Percentiles rank a stretch among this genome's conserved stretches.
phyloP scores from a whole-genome alignment of 768 basidiomycete species.

The Clitopilus passeckerianus region DNA sequence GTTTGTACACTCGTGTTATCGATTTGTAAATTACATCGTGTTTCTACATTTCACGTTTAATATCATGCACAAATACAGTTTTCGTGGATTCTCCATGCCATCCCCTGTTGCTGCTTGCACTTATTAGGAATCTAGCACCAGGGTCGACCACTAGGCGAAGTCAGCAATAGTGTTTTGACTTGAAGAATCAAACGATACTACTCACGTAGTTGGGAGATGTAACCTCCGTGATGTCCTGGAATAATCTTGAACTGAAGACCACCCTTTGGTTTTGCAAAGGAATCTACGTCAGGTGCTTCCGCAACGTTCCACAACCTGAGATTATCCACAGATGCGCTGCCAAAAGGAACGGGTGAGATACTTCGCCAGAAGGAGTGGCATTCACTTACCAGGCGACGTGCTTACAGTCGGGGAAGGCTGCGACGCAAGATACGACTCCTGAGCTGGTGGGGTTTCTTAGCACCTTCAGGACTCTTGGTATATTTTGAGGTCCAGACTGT shows the following conservation, averaged over 20 bases:
- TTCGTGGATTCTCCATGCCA: slow-evolving; percentile 91
- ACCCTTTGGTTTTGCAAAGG: slow-evolving; percentile 53
- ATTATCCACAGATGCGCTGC: slow-evolving; percentile 88
- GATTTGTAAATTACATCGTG: neutral
- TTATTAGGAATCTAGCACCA: slow-evolving; percentile 78
- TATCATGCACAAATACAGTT: slow-evolving; percentile 89
- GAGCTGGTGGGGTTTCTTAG: slow-evolving; percentile 85
- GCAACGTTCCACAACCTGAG: slow-evolving; percentile 91
- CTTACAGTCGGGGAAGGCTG: slow-evolving; percentile 86
- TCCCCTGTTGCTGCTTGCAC: slow-evolving; percentile 89
- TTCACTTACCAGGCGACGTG: slow-evolving; percentile 81
- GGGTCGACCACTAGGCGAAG: slow-evolving; percentile 71
- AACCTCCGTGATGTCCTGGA: slow-evolving; percentile 93
- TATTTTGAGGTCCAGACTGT: slow-evolving; percentile 48
- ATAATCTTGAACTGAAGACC: slow-evolving; percentile 92
- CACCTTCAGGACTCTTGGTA: slow-evolving; percentile 78
- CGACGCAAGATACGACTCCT: slow-evolving; percentile 88
- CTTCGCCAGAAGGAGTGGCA: neutral
- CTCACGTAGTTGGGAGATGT: slow-evolving; percentile 89
- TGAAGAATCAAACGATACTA: slow-evolving; percentile 10
- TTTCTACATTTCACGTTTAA: slow-evolving; percentile 37
- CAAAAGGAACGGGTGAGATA: slow-evolving; percentile 2
- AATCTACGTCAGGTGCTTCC: slow-evolving; percentile 67
- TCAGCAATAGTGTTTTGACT: slow-evolving; percentile 9
- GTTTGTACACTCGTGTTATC: neutral